phyloP scores from a whole-genome alignment of 805 yeast species.

The Candida rishiriensis region DNA sequence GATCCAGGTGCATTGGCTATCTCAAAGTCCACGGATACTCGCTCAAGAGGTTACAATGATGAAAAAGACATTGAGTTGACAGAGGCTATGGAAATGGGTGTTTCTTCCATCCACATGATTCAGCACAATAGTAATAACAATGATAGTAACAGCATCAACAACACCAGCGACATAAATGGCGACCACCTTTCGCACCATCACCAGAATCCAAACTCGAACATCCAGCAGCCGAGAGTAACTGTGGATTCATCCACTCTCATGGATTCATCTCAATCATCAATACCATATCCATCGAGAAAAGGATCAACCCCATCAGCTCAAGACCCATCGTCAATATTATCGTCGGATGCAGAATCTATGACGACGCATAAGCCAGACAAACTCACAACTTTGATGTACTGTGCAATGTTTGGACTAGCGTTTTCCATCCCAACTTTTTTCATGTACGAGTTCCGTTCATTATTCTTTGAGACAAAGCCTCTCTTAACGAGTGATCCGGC shows the following conservation, averaged over 20 bases:
- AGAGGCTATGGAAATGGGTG: too few species aligned
- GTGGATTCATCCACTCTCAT: too few species aligned
- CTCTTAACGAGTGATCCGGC: not conserved
- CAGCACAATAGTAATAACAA: too few species aligned
- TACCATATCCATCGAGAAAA: not conserved
- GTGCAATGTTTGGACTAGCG: slow-evolving; percentile 66
- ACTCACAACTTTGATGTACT: slow-evolving; percentile 73
- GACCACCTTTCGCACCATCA: not conserved
- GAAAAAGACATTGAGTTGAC: not conserved
- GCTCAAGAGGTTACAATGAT: too few species aligned
- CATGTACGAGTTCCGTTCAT: slow-evolving; percentile 49
- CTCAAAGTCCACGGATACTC: not conserved
- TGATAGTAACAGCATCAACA: too few species aligned
- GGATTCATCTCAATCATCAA: not conserved
- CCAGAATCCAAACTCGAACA: not conserved
- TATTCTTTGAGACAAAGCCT: slow-evolving; percentile 7
- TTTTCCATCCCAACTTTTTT: slow-evolving; percentile 75
- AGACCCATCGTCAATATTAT: not conserved
- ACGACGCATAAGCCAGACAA: slow-evolving; percentile 60
- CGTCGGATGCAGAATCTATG: not conserved
- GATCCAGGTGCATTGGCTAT: slow-evolving; percentile 17
- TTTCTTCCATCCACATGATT: not conserved
- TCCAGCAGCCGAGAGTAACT: not conserved
- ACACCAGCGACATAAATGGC: not conserved
- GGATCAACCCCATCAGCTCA: not conserved